Conservation (phyloP, 176 grass and related monocot species). For the Musa troglodytarum region DNA sequence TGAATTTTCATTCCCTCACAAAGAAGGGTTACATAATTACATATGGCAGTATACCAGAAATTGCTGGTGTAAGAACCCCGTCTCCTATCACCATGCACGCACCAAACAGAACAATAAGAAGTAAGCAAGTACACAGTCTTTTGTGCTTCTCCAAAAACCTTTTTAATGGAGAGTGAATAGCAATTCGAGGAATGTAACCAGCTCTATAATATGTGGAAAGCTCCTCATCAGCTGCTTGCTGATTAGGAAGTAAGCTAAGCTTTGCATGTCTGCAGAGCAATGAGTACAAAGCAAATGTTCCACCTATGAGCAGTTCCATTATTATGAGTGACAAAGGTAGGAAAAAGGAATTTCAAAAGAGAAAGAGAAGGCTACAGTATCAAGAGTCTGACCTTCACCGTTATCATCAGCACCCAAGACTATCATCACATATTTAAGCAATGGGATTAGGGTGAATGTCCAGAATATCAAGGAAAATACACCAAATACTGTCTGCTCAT, state of each 20-base stretch:
- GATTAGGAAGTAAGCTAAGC: slow-evolving; percentile 85
- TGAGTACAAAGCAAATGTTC: slow-evolving; percentile 91
- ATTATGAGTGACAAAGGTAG: slow-evolving; percentile 3
- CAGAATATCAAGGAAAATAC: slow-evolving; percentile 87
- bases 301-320: slow-evolving; percentile 46
- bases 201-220: slow-evolving; percentile 72
- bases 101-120: slow-evolving; percentile 75
- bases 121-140: slow-evolving; percentile 51
- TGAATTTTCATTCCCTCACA: not conserved
- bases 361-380: not conserved
- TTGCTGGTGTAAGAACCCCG: slow-evolving; percentile 91
- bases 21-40: not conserved
- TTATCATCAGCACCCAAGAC: slow-evolving; percentile 80
- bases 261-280: slow-evolving; percentile 95
- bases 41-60: slow-evolving; percentile 51
- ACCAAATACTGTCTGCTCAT: slow-evolving; percentile 71
- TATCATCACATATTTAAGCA: slow-evolving; percentile 83
- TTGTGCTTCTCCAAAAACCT: slow-evolving; percentile 89
- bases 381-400: slow-evolving; percentile 51
- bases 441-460: slow-evolving; percentile 88
- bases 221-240: slow-evolving; percentile 95
- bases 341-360: not conserved
- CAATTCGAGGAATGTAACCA: slow-evolving; percentile 26
- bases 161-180: slow-evolving; percentile 59
- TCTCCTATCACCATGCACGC: slow-evolving; percentile 96